phyloP scores from a whole-genome alignment of 1,284 basidiomycete genomes.

The Entoloma clypeatum region DNA sequence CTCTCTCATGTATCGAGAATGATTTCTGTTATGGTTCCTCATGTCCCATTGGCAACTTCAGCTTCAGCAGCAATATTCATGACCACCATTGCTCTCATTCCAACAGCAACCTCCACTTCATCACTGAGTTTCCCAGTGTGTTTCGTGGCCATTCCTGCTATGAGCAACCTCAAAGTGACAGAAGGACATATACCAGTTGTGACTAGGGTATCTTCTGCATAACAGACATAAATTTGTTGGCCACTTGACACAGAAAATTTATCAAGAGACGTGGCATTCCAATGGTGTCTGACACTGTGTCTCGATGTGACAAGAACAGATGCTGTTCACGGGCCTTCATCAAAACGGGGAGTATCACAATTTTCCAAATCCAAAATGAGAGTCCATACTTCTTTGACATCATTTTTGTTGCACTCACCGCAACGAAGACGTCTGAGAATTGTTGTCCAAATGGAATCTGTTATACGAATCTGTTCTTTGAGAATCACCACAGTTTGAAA shows the following conservation, averaged over 20 bases:
- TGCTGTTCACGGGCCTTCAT: slow-evolving; percentile 22
- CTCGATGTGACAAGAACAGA: slow-evolving; percentile 33
- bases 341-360: slow-evolving; percentile 22
- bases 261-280: slow-evolving; percentile 28
- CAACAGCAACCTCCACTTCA: slow-evolving; percentile 17
- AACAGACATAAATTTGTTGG: slow-evolving; percentile 15
- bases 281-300: slow-evolving; percentile 28
- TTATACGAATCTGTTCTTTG: slow-evolving; percentile 26
- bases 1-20: slow-evolving; percentile 21
- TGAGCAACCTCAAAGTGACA: neutral
- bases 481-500: slow-evolving; percentile 30
- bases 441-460: slow-evolving; percentile 25
- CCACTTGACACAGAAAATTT: slow-evolving; percentile 15
- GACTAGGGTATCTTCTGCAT: slow-evolving; percentile 23
- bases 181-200: neutral
- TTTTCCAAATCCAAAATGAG: no score
- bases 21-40: slow-evolving; percentile 22
- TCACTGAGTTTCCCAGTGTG: slow-evolving; percentile 15
- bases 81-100: slow-evolving; percentile 23
- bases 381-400: no score
- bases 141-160: slow-evolving; percentile 8
- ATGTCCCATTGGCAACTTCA: slow-evolving; percentile 26
- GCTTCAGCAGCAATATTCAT: slow-evolving; percentile 23
- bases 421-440: slow-evolving; percentile 21
- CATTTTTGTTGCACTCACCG: slow-evolving; percentile 23